Evolutionary conservation across 2,329 filamentous ascomycete genomes (phyloP).

Genomic region (Aspergillus fumigatus): DNA sequence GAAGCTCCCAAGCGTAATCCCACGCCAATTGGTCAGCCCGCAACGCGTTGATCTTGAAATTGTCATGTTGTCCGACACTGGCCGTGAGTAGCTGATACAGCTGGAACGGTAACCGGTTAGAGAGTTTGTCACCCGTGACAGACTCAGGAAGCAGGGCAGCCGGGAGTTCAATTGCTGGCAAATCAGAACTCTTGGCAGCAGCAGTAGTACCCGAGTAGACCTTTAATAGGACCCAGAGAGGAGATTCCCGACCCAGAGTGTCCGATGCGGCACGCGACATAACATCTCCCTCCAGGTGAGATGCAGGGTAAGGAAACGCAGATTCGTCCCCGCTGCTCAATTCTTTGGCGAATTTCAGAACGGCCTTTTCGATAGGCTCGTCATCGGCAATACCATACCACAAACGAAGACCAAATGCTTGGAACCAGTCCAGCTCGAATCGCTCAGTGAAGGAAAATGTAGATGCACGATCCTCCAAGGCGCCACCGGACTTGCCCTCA

Average conservation of each 20-base stretch:
- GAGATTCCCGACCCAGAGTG: slow-evolving; percentile 58
- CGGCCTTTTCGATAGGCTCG: slow-evolving; percentile 67
- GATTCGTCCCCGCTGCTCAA: slow-evolving; percentile 65
- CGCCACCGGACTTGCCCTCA: slow-evolving; percentile 65
- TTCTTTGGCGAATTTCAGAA: slow-evolving; percentile 69
- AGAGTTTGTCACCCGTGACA: slow-evolving; percentile 67
- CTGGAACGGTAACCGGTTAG: slow-evolving; percentile 79
- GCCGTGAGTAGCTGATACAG: slow-evolving; percentile 63
- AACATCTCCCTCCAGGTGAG: slow-evolving; percentile 60
- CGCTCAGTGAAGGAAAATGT: slow-evolving; percentile 78
- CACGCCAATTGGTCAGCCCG: slow-evolving; percentile 64
- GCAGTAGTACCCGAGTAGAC: slow-evolving; percentile 58
- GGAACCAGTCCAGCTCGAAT: slow-evolving; percentile 88
- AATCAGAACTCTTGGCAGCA: slow-evolving; percentile 23
- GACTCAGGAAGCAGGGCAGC: slow-evolving; percentile 72
- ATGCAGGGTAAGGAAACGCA: slow-evolving; percentile 61
- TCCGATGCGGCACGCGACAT: slow-evolving; percentile 59
- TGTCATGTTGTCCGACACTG: slow-evolving; percentile 41
- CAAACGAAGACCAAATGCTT: slow-evolving; percentile 82
- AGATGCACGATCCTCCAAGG: slow-evolving; percentile 72
- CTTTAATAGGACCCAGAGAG: slow-evolving; percentile 82
- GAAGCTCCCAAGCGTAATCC: slow-evolving; percentile 53
- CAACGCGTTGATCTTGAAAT: slow-evolving; percentile 50
- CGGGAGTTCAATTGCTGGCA: slow-evolving; percentile 51
- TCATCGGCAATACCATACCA: slow-evolving; percentile 75